Percentiles rank a stretch among this genome's conserved stretches.
phyloP scores from a whole-genome alignment of 73 alveolate species.

The Paramecium caudatum region DNA sequence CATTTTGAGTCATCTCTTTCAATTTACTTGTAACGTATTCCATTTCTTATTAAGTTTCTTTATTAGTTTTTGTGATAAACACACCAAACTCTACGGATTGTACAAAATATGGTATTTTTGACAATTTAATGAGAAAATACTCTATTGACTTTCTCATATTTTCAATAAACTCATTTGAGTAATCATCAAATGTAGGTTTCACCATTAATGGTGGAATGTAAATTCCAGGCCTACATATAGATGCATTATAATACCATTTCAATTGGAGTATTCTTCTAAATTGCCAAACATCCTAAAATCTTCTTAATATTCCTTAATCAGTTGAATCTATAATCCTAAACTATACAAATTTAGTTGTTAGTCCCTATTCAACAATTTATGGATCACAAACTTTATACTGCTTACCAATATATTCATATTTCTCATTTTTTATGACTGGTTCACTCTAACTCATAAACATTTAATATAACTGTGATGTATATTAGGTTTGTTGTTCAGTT shows the following conservation, averaged over 20 bases:
- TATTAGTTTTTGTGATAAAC: conserved; percentile 42
- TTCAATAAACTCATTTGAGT: conserved; percentile 45
- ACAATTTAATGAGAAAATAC: conserved; percentile 46
- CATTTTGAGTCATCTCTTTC: conserved; percentile 31
- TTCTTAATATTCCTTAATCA: not conserved
- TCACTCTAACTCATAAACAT: not conserved
- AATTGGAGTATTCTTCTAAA: conserved; percentile 2
- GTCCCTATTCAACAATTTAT: conserved; percentile 8
- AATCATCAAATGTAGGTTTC: conserved; percentile 39
- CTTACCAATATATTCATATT: conserved; percentile 5
- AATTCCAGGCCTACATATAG: conserved; percentile 64
- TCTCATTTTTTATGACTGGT: not conserved
- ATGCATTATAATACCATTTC: conserved; percentile 49
- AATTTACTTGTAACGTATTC: conserved; percentile 32
- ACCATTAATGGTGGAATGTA: conserved; percentile 60
- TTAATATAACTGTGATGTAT: conserved; percentile 33
- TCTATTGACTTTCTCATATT: conserved; percentile 41
- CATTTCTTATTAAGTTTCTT: conserved; percentile 26
- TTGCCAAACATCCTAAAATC: not conserved
- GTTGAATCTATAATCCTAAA: not conserved
- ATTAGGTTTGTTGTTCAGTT: not conserved
- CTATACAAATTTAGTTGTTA: conserved; percentile 2
- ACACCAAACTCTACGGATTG: conserved; percentile 21
- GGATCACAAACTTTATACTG: conserved; percentile 67
- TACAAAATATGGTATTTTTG: conserved; percentile 38